Base-by-base conservation (phyloP, 139 green algal genomes). In the Ostreobium quekettii region DNA sequence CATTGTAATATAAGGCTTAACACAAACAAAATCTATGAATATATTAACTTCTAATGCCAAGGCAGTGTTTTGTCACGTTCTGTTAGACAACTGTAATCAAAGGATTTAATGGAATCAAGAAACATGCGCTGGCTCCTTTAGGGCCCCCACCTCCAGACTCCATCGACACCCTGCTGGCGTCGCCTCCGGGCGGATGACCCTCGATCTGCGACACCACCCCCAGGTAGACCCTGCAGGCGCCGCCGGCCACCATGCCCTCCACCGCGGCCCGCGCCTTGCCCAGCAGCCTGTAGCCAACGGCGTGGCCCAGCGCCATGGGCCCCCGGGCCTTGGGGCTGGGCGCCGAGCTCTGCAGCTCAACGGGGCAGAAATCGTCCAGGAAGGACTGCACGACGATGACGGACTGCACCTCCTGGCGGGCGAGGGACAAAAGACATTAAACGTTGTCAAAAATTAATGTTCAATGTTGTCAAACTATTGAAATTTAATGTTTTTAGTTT, bases 121-220 rank as follows among this genome's bases (percentile, higher is more conserved):
- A n/a, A n/a, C n/a, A n/a, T n/a, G n/a, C n/a, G n/a, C n/a, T n/a
- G n/a, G n/a, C n/a, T n/a, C n/a, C n/a, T n/a, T n/a, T n/a, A n/a
- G n/a, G n/a, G n/a, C 42, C 19, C 42, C 42, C 42, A 53, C 42
- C 42, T 53, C 19, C 19, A 19, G 42, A 53, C 42, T 26, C 42
- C 19, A 19, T 53, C 42, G 42, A 53, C 19, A 53, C 42, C 19
- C 42, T 53, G 11, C 15, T 26, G 19, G 42, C 42, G 19, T 26
- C 42, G 11, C 42, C 42, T 26, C 15, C 19, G 15, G 19, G 15
- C 19, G 42, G 42, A 19, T 11, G 11, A 26, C 19, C 42, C 19
- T 53, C 42, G 42, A 53, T 53, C 42, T 53, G 42, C 15, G 42
- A 53, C 11, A 53, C 42, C 42, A 53, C 42, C 42, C 42, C 42